Evolutionary conservation across 305 asterid genomes (phyloP), one percentile per base, ranked within the genome.

Genomic region (Fraxinus dipetala): DNA sequence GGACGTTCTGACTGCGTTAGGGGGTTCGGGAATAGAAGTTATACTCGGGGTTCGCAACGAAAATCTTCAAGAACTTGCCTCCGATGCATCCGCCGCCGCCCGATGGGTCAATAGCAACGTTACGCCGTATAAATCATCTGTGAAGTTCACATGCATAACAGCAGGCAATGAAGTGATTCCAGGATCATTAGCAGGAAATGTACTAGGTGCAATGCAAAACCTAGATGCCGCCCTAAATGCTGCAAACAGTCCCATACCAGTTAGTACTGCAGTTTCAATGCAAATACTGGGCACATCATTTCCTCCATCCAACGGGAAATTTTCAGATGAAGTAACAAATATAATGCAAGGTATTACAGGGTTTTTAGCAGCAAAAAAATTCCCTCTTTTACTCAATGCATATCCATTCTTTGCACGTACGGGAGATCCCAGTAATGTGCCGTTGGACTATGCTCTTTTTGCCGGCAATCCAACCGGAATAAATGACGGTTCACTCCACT

Each of bases 101-200:
- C 9, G 61, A 35, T 87, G 89, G 89, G 78, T 87, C 5, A 38
- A 31, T 1, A 67, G 18, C 31, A 74, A 87, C 48, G 48, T 87
- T 59, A 11, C 56, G 1, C 89, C 86, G 4, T 73, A 84, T 43
- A 38, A 7, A 16, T 51, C 82, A 0, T 48, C 40, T 0, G 28
- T 78, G 2, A 80, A 36, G 0, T 18, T 87, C 78, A 67, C 83
- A 2, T 77, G 56, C 75, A 48, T 87, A 20, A n/a, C 83, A 0
- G 89, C 84, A 2, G 89, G 89, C 11, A 87, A 87, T 77, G 89
- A 87, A 87, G 87, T 87, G 10, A 59, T 84, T 36, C 86, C 89
- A n/a, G 87, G 87, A 26, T 36, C 72, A 7, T 54, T 82, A 72
- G 74, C 80, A 0, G 48, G 22, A 13, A 84, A 75, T 24, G 80